These are phyloP conservation scores for Arthrobotrys musiformis DNA, from an alignment of 2,329 filamentous ascomycete genomes.

Conservation along the genomic window DNA sequence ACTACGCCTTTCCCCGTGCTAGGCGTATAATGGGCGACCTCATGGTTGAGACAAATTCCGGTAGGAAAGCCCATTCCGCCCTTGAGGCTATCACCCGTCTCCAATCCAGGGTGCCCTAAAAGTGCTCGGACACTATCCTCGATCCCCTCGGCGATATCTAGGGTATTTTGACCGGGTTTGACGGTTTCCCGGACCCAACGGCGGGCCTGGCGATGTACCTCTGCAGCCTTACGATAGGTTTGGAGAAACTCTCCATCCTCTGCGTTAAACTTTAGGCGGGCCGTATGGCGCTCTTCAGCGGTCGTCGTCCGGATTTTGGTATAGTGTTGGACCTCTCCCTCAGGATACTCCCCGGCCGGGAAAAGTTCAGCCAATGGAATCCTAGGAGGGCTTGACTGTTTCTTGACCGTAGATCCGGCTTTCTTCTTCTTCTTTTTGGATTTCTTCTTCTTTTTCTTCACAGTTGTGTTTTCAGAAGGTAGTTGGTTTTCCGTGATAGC, in stretches of 20 bases:
- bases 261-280: conserved; percentile 72
- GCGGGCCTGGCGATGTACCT: conserved; percentile 85
- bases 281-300: conserved; percentile 83
- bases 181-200: conserved; percentile 80
- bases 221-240: conserved; percentile 84
- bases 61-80: conserved; percentile 86
- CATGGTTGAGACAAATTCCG: conserved; percentile 83
- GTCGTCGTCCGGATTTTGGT: conserved; percentile 74
- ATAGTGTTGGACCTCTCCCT: conserved; percentile 78
- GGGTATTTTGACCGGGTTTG: conserved; percentile 77
- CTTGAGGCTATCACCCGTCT: conserved; percentile 80
- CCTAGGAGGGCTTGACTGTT: conserved; percentile 76
- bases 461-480: background rate
- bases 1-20: conserved; percentile 80
- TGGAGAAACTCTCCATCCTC: conserved; percentile 81
- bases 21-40: conserved; percentile 85
- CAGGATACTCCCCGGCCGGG: conserved; percentile 76
- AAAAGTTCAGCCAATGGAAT: conserved; percentile 76
- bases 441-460: conserved; percentile 81
- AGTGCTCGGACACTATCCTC: conserved; percentile 82
- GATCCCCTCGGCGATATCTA: conserved; percentile 82
- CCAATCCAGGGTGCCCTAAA: conserved; percentile 78
- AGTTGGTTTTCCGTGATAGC: background rate
- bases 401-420: conserved; percentile 71
- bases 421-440: conserved; percentile 81